These are phyloP conservation scores for Phaseolus lunatus DNA, from an alignment of 306 rosid genomes.

Conservation along the genomic window DNA sequence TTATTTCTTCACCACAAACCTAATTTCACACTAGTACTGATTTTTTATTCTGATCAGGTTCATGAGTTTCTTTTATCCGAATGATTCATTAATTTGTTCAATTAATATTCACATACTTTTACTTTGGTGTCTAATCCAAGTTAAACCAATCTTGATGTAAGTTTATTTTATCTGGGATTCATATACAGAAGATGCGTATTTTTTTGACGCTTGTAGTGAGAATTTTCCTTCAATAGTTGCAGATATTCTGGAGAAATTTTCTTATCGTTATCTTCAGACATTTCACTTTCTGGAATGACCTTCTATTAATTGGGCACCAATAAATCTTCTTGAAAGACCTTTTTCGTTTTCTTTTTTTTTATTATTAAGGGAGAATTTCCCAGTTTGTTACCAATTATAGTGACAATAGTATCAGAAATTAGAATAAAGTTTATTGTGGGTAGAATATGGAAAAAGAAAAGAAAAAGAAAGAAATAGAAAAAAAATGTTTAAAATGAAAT, in stretches of 20 bases:
- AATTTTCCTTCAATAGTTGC: background rate
- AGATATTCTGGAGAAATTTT: background rate
- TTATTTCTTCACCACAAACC: background rate
- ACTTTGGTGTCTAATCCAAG: no score
- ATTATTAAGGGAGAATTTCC: background rate
- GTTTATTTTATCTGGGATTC: background rate
- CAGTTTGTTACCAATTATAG: background rate
- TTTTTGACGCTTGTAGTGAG: background rate
- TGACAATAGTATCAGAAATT: background rate
- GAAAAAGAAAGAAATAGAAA: no score
- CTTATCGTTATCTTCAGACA: slow-evolving; percentile 19
- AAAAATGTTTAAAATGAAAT: background rate
- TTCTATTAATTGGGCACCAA: background rate
- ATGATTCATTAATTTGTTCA: no score
- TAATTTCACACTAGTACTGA: no score
- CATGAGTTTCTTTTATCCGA: no score
- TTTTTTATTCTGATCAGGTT: background rate
- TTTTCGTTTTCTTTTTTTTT: background rate
- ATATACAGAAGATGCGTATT: background rate
- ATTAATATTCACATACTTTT: no score
- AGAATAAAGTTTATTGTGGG: no score
- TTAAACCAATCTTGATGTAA: no score
- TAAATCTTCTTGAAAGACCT: background rate
- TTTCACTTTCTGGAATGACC: slow-evolving; percentile 14
- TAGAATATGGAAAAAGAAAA: no score